phyloP scores from a whole-genome alignment of 768 basidiomycete genomes.

The Lepiota venenata region DNA sequence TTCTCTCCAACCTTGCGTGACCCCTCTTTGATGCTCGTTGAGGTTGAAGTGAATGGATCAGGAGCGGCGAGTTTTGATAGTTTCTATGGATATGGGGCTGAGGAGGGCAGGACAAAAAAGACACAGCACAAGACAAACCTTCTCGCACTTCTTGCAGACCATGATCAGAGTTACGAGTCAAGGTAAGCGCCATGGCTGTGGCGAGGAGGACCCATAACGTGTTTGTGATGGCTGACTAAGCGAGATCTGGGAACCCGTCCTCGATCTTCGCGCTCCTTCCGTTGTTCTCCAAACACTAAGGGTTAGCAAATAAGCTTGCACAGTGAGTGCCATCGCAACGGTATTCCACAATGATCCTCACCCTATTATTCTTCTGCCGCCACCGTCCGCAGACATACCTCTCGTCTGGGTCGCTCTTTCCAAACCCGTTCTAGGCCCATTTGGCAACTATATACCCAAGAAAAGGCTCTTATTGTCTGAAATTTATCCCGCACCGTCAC shows the following conservation, averaged over 20 bases:
- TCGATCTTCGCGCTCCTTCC: conserved; percentile 1
- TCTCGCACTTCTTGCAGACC: conserved; percentile 89
- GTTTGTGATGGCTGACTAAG: conserved; percentile 10
- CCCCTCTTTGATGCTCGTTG: conserved; percentile 73
- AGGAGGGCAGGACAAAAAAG: conserved; percentile 15
- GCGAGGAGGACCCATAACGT: background rate
- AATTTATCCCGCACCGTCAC: conserved; percentile 31
- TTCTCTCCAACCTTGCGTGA: conserved; percentile 82
- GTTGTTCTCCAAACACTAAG: background rate
- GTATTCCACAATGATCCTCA: conserved; percentile 30
- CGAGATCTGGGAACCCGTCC: conserved; percentile 5
- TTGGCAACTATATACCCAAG: conserved; percentile 38
- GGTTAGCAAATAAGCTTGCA: conserved; percentile 5
- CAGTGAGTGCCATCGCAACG: conserved; percentile 28
- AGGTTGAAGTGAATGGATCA: conserved; percentile 78
- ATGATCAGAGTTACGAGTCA: conserved; percentile 38
- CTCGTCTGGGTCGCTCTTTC: conserved; percentile 33
- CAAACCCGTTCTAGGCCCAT: conserved; percentile 29
- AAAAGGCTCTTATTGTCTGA: conserved; percentile 50
- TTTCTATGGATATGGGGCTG: conserved; percentile 56
- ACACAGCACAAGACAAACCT: conserved; percentile 38
- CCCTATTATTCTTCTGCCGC: conserved; percentile 32
- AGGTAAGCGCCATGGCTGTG: conserved; percentile 12
- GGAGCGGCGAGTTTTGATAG: conserved; percentile 87
- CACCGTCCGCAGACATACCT: conserved; percentile 22